These are phyloP conservation scores for Cucumis cinereus DNA, from an alignment of 306 rosid species.

Conservation along the genomic window DNA sequence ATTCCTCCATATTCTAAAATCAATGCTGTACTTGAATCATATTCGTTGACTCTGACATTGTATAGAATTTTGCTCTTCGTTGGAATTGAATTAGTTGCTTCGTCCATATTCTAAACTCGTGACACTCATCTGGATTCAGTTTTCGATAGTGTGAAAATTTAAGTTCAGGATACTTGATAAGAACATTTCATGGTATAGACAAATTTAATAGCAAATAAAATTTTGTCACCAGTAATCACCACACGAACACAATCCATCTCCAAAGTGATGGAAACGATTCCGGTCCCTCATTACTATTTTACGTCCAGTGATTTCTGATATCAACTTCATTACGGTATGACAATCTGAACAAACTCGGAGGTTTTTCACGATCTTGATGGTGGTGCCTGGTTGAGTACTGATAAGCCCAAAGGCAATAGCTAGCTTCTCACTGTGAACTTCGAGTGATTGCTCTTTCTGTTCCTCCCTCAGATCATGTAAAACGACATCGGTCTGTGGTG, in stretches of 20 bases:
- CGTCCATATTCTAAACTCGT: neutral
- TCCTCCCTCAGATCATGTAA: slow-evolving; percentile 57
- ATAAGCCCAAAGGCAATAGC: slow-evolving; percentile 78
- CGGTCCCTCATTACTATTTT: slow-evolving; percentile 68
- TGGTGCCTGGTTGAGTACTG: slow-evolving; percentile 43
- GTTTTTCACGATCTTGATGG: slow-evolving; percentile 65
- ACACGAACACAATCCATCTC: slow-evolving; percentile 61
- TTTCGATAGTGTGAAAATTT: neutral
- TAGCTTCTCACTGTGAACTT: slow-evolving; percentile 79
- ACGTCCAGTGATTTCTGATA: slow-evolving; percentile 46
- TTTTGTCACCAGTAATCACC: slow-evolving; percentile 57
- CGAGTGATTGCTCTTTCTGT: slow-evolving; percentile 52
- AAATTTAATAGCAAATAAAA: neutral
- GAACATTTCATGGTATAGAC: neutral
- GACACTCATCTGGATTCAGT: neutral
- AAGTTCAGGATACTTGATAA: neutral
- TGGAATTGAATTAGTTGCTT: neutral
- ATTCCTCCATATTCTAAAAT: neutral
- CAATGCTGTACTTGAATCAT: neutral
- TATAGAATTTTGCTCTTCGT: neutral
- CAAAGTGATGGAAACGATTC: slow-evolving; percentile 70
- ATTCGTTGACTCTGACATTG: neutral
- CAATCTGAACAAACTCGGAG: slow-evolving; percentile 71
- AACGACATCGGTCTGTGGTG: slow-evolving; percentile 47
- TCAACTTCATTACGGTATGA: slow-evolving; percentile 58